Evolutionary conservation across 2,329 filamentous ascomycete species (phyloP).

Genomic region (Endoconidiophora polonica): DNA sequence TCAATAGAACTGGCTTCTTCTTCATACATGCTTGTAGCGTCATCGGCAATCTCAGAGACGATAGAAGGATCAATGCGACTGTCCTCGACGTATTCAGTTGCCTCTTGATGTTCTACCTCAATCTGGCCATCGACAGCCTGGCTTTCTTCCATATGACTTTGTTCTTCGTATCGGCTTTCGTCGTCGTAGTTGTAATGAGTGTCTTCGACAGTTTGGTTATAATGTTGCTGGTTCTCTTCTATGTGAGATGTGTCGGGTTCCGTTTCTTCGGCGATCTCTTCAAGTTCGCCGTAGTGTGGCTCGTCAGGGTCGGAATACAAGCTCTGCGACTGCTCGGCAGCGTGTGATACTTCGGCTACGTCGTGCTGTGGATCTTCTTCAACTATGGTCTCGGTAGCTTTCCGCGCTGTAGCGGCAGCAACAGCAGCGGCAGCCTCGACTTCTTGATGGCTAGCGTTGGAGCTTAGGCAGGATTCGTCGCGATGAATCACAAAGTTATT

Average conservation of each 20-base stretch:
- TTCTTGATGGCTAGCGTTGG: constrained; percentile 11
- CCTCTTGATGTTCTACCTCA: background rate
- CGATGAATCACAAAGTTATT: constrained; percentile 11
- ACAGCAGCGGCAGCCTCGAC: background rate
- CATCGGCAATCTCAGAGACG: background rate
- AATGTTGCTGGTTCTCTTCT: background rate
- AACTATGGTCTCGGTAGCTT: background rate
- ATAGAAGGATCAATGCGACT: background rate
- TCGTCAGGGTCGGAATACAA: constrained; percentile 10
- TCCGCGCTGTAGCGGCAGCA: background rate
- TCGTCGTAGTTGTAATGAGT: background rate
- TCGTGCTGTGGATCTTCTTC: background rate
- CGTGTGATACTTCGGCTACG: constrained; percentile 2
- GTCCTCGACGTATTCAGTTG: background rate
- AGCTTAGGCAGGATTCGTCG: constrained; percentile 13
- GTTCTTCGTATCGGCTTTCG: background rate
- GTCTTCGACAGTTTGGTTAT: background rate
- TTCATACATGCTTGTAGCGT: background rate
- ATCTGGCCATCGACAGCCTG: constrained; percentile 2
- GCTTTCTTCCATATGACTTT: constrained; percentile 5
- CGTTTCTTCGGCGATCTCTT: constrained; percentile 9
- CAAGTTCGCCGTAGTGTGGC: constrained; percentile 8
- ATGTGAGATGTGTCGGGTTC: constrained; percentile 5
- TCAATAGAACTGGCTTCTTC: background rate
- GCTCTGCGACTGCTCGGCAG: constrained; percentile 2